Conservation (phyloP, 768 basidiomycete genomes). For the Xerocomus brunneocitrinus region DNA sequence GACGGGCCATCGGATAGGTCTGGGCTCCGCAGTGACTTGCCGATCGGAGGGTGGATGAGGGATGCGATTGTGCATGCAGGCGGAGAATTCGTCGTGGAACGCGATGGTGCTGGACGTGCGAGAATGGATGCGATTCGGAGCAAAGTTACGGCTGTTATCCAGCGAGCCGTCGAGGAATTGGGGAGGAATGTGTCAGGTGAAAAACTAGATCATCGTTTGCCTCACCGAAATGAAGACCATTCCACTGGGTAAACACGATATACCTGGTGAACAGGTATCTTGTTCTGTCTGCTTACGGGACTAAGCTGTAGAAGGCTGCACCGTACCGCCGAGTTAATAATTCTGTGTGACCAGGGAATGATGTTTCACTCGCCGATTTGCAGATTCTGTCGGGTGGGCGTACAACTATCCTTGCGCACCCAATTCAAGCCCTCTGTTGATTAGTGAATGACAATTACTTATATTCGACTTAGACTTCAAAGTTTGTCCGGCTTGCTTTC, state of each 20-base stretch:
- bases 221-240: not conserved
- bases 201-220: constrained; percentile 19
- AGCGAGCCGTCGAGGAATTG: constrained; percentile 47
- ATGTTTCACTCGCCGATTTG: not conserved
- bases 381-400: not conserved
- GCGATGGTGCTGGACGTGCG: constrained; percentile 8
- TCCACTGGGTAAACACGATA: not conserved
- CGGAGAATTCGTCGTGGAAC: constrained; percentile 1
- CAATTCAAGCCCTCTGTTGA: not conserved
- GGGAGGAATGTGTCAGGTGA: constrained; percentile 48
- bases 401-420: not conserved
- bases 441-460: too few species aligned
- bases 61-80: constrained; percentile 1
- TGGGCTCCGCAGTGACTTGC: not conserved
- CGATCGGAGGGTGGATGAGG: constrained; percentile 14
- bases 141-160: constrained; percentile 51
- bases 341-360: not conserved
- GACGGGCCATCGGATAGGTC: not conserved
- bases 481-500: too few species aligned
- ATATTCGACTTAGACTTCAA: too few species aligned
- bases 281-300: not conserved
- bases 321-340: not conserved
- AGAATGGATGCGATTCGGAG: constrained; percentile 43
- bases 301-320: not conserved
- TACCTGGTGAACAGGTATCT: too few species aligned